Evolutionary conservation across 2,329 filamentous ascomycete genomes (phyloP), one percentile per base, ranked within the genome.

Genomic region (Alternaria rosae): DNA sequence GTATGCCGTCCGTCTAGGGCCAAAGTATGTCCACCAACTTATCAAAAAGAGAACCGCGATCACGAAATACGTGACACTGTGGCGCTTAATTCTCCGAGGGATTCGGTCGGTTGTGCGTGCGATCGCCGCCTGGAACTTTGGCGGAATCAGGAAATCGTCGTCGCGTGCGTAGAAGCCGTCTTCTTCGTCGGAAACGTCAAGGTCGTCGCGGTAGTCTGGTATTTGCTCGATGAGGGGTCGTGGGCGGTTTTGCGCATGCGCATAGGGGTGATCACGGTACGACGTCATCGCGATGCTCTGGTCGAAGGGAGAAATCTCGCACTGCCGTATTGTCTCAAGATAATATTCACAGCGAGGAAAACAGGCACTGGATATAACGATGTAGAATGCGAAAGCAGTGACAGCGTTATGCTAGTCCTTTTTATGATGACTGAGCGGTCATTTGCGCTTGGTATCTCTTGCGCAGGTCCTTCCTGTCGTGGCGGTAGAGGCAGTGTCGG

Each of bases 151-250:
- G 51, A 71, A 74, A 44, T 76, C 72, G 61, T 79, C 75, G 53
- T 80, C 78, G 58, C 70, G 65, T 55, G 64, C 66, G 67, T 78
- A 79, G 70, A 77, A 78, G 42, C 69, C 69, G 26, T 78, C 74
- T 64, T 79, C 77, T 70, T 79, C 77, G 55, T 82, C 79, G 13
- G 79, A 76, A 48, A 79, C 78, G 63, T 79, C 77, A 60, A 78
- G 65, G 45, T 71, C 56, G 47, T 70, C 48, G 57, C 63, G 68
- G 50, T 72, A 57, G 59, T 71, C 61, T 32, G 74, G 71, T 38
- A 76, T 75, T 41, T 71, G 65, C 58, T 77, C 74, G 66, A 78
- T 71, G 67, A 77, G 73, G 23, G 70, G 70, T 10, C 60, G 65
- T 35, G 56, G 63, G 25, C 65, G 69, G 43, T 66, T 64, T 23